Evolutionary conservation across 441 rosid genomes (phyloP).

Genomic region (Geranium incanum): DNA sequence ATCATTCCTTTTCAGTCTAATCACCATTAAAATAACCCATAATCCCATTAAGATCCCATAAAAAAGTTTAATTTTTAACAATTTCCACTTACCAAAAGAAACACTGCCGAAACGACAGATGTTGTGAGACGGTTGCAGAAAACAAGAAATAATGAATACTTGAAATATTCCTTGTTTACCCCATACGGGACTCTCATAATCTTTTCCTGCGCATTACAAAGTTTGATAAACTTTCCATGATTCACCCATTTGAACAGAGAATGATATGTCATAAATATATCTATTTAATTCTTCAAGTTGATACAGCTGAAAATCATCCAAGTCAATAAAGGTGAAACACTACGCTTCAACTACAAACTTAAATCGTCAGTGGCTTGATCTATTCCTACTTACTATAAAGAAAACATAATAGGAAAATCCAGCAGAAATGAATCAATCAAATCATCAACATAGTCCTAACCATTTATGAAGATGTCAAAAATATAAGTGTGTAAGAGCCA

Average conservation of each 20-base stretch:
- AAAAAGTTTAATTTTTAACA: conserved; percentile 12
- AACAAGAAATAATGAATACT: conserved; percentile 71
- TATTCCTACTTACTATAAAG: neutral
- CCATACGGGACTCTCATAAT: conserved; percentile 89
- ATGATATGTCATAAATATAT: neutral
- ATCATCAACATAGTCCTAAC: neutral
- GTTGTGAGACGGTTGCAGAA: conserved; percentile 83
- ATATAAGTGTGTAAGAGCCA: neutral
- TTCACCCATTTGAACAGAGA: neutral
- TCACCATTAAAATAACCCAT: neutral
- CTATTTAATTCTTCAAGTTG: neutral
- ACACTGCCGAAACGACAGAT: conserved; percentile 67
- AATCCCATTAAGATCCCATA: neutral
- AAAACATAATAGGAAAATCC: neutral
- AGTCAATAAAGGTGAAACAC: neutral
- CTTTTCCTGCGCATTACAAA: conserved; percentile 57
- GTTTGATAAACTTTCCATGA: conserved; percentile 11
- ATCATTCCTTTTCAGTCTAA: neutral
- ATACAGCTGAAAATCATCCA: neutral
- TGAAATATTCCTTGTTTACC: conserved; percentile 57
- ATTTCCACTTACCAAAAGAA: conserved; percentile 44
- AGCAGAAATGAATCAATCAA: neutral
- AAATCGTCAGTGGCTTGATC: neutral
- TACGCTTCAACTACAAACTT: neutral
- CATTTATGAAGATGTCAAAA: neutral